These are phyloP conservation scores for Pseudocercospora fijiensis DNA, from an alignment of 2,329 filamentous ascomycete genomes.

Conservation along the genomic window DNA sequence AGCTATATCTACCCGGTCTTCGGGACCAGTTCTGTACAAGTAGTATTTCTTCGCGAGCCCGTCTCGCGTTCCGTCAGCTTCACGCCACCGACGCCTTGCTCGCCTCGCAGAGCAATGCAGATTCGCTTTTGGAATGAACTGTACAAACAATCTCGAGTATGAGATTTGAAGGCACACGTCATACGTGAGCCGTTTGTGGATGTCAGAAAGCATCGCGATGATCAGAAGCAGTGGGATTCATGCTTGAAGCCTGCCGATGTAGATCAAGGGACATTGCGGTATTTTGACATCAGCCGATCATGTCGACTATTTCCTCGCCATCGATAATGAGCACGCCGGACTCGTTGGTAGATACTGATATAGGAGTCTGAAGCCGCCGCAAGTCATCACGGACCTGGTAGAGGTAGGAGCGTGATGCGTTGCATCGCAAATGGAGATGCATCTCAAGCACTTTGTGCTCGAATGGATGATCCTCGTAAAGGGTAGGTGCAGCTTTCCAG, in stretches of 20 bases:
- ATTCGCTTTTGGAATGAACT: neutral
- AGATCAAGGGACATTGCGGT: neutral
- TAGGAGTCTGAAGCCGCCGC: slow-evolving; percentile 6
- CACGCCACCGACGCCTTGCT: neutral
- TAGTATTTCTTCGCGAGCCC: neutral
- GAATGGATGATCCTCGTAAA: slow-evolving; percentile 22
- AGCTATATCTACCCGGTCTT: neutral
- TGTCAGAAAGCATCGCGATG: neutral
- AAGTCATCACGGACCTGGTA: slow-evolving; percentile 19
- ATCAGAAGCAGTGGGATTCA: neutral
- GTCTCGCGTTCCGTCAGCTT: neutral
- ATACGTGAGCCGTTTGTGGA: neutral
- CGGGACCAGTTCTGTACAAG: neutral
- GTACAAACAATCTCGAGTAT: neutral
- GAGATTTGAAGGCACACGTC: neutral
- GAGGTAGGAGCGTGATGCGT: slow-evolving; percentile 22
- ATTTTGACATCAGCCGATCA: slow-evolving; percentile 26
- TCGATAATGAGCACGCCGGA: slow-evolving; percentile 17
- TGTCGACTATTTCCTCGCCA: slow-evolving; percentile 28
- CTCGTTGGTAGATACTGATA: neutral
- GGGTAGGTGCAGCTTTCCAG: slow-evolving; percentile 27
- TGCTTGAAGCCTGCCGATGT: neutral
- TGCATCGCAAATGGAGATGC: slow-evolving; percentile 23
- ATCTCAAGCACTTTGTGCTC: slow-evolving; percentile 18
- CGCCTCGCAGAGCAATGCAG: neutral